phyloP scores from a whole-genome alignment of 768 basidiomycete species.

The Trametes sanguinea region DNA sequence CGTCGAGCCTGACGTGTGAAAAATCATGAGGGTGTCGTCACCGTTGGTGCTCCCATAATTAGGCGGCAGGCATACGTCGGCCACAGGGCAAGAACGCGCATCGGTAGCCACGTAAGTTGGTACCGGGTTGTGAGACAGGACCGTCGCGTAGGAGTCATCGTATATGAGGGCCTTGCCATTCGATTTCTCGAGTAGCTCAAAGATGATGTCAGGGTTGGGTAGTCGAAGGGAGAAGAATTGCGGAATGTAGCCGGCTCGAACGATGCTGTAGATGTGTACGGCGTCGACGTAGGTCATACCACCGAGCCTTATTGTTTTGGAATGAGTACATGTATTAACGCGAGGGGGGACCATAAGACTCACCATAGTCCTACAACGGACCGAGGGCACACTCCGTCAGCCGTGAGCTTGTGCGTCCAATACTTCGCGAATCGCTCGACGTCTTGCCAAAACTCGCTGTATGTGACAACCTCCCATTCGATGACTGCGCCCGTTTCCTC shows the following conservation, averaged over 20 bases:
- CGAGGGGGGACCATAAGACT: slow-evolving; percentile 24
- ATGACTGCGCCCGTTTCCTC: slow-evolving; percentile 44
- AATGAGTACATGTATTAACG: neutral
- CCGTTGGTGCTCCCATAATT: slow-evolving; percentile 29
- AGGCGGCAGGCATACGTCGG: slow-evolving; percentile 46
- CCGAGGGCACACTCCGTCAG: slow-evolving; percentile 47
- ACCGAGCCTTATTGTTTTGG: slow-evolving; percentile 53
- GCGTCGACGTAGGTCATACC: slow-evolving; percentile 74
- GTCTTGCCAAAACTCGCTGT: slow-evolving; percentile 61
- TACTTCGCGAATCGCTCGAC: slow-evolving; percentile 66
- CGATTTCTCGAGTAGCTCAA: slow-evolving; percentile 66
- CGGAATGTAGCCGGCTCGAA: slow-evolving; percentile 75
- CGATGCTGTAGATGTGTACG: slow-evolving; percentile 72
- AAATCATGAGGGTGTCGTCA: slow-evolving; percentile 60
- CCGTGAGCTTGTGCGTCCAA: slow-evolving; percentile 55
- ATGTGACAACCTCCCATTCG: slow-evolving; percentile 64
- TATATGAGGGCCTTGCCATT: slow-evolving; percentile 64
- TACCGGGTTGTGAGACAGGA: slow-evolving; percentile 47
- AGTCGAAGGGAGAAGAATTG: slow-evolving; percentile 79
- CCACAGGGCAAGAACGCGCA: slow-evolving; percentile 41
- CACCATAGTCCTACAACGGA: slow-evolving; percentile 78
- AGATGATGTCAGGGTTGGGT: slow-evolving; percentile 69
- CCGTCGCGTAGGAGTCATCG: slow-evolving; percentile 41
- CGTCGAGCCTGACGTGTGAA: slow-evolving; percentile 82
- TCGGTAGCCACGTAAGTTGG: slow-evolving; percentile 48